Evolutionary conservation across 2,329 filamentous ascomycete genomes (phyloP).

Genomic region (Plenodomus lindquistii): DNA sequence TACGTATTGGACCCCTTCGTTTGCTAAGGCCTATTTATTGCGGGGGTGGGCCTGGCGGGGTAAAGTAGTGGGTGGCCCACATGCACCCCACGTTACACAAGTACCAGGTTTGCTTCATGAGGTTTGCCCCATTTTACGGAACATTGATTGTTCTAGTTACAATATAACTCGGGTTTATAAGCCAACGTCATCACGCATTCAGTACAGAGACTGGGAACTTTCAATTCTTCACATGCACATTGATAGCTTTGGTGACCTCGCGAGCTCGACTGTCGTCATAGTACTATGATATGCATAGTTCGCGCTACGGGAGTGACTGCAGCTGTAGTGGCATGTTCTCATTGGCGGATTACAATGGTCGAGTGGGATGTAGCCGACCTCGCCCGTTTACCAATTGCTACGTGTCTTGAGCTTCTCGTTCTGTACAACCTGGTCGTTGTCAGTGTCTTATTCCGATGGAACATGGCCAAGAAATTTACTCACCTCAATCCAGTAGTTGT

Average conservation of each 20-base stretch:
- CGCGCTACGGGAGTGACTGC: constrained; percentile 5
- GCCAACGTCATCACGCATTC: background rate
- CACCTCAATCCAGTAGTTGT: background rate
- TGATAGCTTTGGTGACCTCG: background rate
- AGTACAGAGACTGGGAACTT: background rate
- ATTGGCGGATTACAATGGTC: constrained; percentile 16
- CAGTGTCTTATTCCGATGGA: constrained; percentile 56
- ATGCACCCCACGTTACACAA: background rate
- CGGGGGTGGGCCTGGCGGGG: background rate
- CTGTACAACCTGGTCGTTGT: constrained; percentile 78
- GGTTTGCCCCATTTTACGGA: no score
- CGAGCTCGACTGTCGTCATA: background rate
- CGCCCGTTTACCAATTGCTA: constrained; percentile 41
- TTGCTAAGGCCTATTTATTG: constrained; percentile 28
- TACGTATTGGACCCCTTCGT: constrained; percentile 30
- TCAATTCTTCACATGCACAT: background rate
- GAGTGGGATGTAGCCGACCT: constrained; percentile 15
- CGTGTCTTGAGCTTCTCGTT: constrained; percentile 67
- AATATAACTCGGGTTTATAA: no score
- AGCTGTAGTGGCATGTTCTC: constrained; percentile 9
- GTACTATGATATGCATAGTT: constrained; percentile 5
- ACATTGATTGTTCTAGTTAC: no score
- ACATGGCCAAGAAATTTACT: constrained; percentile 11
- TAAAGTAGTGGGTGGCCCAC: background rate
- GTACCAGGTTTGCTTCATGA: background rate